Base-by-base conservation (phyloP, 2,329 filamentous ascomycete species). In the Alternaria sp. region DNA sequence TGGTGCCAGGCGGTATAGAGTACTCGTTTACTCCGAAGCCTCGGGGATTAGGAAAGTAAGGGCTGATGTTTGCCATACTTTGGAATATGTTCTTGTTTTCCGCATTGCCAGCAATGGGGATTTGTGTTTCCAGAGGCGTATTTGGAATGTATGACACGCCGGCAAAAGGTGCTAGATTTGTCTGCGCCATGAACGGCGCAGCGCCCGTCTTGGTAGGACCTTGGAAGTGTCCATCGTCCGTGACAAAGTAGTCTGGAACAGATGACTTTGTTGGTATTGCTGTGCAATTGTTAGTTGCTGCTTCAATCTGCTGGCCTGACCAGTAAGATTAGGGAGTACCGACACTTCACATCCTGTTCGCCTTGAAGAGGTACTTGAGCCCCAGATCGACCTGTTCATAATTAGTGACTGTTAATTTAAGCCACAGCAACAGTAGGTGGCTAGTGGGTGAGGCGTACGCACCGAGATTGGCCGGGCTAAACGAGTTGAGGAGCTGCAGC, bases 11-110 rank as follows among this genome's bases (percentile, higher is more conserved):
- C 1, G 90, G 91, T 15, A 92, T 77, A 4, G 90, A 84, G 70
- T 90, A 91, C 78, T 94, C 92, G 15, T 90, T 82, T 0, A 92
- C 90, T 3, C 92, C 92, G 67, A 93, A 94, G 1, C 92, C 92
- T 33, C 77, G 72, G 0, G 90, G 87, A 59, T 90, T 89, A 0
- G 90, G 88, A 64, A 87, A 87, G 77, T 93, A 94, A 4, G 91
- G 90, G 43, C 88, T 88, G 28, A 93, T 78, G 65, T 89, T 86
- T 6, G 89, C 92, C 84, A 92, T 89, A 73, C 89, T 83, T 65
- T 89, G 84, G 78, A 93, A 93, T 70, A 93, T 91, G 78, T 87
- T 91, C 67, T 85, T 81, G 71, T 89, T 87, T 26, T 85, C 80
- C 3, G 80, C 78, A 51, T 84, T 84, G 25, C 89, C 90, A 56